phyloP scores from a whole-genome alignment of 2,329 filamentous ascomycete species.

The Fusarium sororula region DNA sequence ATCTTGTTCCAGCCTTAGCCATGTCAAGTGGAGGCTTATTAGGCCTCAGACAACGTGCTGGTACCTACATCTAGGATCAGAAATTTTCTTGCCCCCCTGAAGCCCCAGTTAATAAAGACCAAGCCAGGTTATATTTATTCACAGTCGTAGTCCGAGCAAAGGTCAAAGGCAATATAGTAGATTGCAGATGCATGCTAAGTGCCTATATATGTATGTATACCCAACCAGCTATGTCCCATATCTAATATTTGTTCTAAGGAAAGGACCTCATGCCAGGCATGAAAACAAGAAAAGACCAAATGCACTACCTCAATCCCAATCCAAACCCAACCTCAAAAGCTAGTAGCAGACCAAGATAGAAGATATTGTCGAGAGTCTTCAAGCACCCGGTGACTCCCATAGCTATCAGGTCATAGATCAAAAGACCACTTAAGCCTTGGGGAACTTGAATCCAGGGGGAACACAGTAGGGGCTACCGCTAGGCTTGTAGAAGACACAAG shows the following conservation, averaged over 20 bases:
- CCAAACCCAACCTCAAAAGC: background rate
- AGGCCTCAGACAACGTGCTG: fast-evolving
- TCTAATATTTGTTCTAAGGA: slow-evolving; percentile 31
- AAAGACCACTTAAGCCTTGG: slow-evolving; percentile 25
- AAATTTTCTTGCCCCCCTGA: fast-evolving
- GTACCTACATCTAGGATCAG: fast-evolving
- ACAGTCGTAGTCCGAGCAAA: fast-evolving
- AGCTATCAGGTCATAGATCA: slow-evolving; percentile 3
- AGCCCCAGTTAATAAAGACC: background rate
- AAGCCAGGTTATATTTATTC: fast-evolving
- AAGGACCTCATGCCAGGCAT: slow-evolving; percentile 44
- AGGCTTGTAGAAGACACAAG: slow-evolving; percentile 48
- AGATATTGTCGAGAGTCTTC: background rate
- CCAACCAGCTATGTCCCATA: slow-evolving; percentile 12
- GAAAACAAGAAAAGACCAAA: slow-evolving; percentile 29
- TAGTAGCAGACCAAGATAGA: background rate
- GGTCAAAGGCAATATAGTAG: slow-evolving; percentile 22
- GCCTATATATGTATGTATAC: slow-evolving; percentile 33
- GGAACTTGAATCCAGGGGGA: slow-evolving; percentile 45
- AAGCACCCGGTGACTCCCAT: background rate
- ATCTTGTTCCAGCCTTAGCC: fast-evolving
- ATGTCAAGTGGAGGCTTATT: fast-evolving
- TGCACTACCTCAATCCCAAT: slow-evolving; percentile 7
- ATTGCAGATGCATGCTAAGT: slow-evolving; percentile 30
- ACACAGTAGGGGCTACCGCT: slow-evolving; percentile 53